phyloP scores from a whole-genome alignment of 768 basidiomycete species.

The Boletus tylopilopsis region DNA sequence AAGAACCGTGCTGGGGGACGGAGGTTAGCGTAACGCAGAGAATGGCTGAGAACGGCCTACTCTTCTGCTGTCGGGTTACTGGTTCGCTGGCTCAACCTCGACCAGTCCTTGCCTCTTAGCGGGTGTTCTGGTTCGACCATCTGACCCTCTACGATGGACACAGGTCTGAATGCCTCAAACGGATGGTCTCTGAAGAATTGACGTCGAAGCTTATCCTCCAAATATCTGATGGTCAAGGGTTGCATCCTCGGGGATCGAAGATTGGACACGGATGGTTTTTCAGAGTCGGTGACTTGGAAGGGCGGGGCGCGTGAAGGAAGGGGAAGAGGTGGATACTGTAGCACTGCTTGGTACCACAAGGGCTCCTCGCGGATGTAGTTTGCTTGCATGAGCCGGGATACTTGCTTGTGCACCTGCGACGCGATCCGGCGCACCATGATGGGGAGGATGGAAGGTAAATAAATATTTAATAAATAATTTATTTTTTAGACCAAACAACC shows the following conservation, averaged over 20 bases:
- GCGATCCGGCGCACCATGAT: slow-evolving; percentile 68
- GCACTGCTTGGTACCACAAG: slow-evolving; percentile 80
- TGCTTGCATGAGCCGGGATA: slow-evolving; percentile 72
- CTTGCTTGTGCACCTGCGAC: slow-evolving; percentile 84
- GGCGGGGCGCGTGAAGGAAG: slow-evolving; percentile 76
- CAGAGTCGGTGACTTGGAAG: slow-evolving; percentile 43
- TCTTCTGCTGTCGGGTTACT: slow-evolving; percentile 86
- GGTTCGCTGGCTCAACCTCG: slow-evolving; percentile 72
- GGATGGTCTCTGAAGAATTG: slow-evolving; percentile 97
- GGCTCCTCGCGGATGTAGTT: slow-evolving; percentile 63
- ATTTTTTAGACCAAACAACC: not conserved
- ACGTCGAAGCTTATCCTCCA: slow-evolving; percentile 81
- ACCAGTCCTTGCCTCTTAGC: slow-evolving; percentile 66
- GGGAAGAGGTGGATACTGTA: slow-evolving; percentile 83
- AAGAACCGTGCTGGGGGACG: slow-evolving; percentile 60
- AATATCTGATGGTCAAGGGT: slow-evolving; percentile 64
- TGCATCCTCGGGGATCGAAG: slow-evolving; percentile 38
- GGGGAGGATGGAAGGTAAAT: not conserved
- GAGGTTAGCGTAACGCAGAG: slow-evolving; percentile 8
- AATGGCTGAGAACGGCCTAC: slow-evolving; percentile 45
- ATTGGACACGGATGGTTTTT: slow-evolving; percentile 23
- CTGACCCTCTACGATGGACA: slow-evolving; percentile 69
- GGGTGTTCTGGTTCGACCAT: slow-evolving; percentile 53
- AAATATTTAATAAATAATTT: not conserved
- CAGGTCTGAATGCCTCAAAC: slow-evolving; percentile 87